Percentiles rank a stretch among this genome's conserved stretches.
These are phyloP conservation scores for Magnusiomyces magnusii DNA, from an alignment of 1,139 yeast genomes.

Conservation along the genomic window DNA sequence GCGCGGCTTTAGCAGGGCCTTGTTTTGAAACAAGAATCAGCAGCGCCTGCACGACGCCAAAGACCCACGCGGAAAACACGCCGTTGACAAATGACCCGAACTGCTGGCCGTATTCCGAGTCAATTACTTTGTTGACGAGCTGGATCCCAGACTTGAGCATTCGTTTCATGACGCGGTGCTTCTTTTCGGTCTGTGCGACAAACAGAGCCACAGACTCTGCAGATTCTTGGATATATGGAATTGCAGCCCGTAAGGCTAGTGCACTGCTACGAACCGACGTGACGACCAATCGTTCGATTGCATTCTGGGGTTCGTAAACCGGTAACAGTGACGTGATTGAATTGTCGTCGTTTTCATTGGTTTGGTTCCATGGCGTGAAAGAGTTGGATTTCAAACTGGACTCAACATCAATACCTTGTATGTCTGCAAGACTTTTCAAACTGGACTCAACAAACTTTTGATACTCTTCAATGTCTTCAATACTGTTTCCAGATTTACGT, in stretches of 20 bases:
- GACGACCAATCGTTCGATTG: neutral
- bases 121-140: too few relatives aligned
- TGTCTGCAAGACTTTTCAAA: too few relatives aligned
- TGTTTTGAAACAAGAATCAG: neutral
- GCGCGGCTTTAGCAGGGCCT: neutral
- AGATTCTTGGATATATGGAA: neutral
- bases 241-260: neutral
- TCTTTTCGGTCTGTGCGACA: neutral
- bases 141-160: too few relatives aligned
- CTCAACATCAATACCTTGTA: too few relatives aligned
- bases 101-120: neutral
- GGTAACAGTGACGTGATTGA: neutral
- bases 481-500: neutral
- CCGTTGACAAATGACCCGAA: neutral
- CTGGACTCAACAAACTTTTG: neutral
- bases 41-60: neutral
- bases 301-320: conserved; percentile 4
- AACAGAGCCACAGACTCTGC: neutral
- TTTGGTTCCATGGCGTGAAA: neutral
- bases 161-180: too few relatives aligned
- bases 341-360: too few relatives aligned
- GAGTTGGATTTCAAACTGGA: too few relatives aligned
- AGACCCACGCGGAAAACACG: neutral
- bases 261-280: neutral
- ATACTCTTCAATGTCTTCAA: neutral